These are phyloP conservation scores for Chlamydomonas eustigma DNA, from an alignment of 139 green algal genomes.

Conservation along the genomic window DNA sequence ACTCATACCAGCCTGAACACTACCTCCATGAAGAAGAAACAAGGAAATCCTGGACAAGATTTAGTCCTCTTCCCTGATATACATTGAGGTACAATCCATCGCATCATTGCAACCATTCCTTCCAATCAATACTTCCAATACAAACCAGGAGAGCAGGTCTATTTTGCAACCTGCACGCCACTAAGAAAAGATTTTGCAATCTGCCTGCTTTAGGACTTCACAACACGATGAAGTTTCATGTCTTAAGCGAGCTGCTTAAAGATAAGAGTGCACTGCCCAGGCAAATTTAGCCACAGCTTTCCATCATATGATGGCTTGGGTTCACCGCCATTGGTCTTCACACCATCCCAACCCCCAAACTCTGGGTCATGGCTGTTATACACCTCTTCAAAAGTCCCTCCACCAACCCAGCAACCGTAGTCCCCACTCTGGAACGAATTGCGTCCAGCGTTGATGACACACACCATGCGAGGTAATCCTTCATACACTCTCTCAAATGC, in stretches of 20 bases:
- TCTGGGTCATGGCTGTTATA: slow-evolving; percentile 20
- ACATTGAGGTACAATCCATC: too few species aligned
- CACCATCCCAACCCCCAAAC: slow-evolving; percentile 24
- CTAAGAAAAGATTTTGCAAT: too few species aligned
- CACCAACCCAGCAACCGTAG: slow-evolving; percentile 34
- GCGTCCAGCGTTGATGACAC: slow-evolving; percentile 47
- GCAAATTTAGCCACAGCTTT: slow-evolving; percentile 47
- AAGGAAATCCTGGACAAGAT: too few species aligned
- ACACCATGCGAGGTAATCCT: slow-evolving; percentile 36
- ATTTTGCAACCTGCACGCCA: too few species aligned
- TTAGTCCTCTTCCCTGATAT: too few species aligned
- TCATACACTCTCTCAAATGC: slow-evolving; percentile 36
- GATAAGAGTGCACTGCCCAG: slow-evolving; percentile 37
- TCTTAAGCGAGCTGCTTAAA: slow-evolving; percentile 44
- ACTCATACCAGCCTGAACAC: too few species aligned
- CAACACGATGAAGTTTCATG: too few species aligned
- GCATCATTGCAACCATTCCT: too few species aligned
- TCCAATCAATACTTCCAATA: too few species aligned
- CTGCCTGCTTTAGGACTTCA: too few species aligned
- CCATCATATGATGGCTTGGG: slow-evolving; percentile 33
- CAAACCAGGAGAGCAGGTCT: too few species aligned
- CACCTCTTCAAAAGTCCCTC: not conserved
- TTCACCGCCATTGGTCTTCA: slow-evolving; percentile 21
- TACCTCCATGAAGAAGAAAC: too few species aligned
- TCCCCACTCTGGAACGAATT: slow-evolving; percentile 26